Conservation (phyloP, 495 filamentous ascomycete species). For the Bryoglossum gracile region DNA sequence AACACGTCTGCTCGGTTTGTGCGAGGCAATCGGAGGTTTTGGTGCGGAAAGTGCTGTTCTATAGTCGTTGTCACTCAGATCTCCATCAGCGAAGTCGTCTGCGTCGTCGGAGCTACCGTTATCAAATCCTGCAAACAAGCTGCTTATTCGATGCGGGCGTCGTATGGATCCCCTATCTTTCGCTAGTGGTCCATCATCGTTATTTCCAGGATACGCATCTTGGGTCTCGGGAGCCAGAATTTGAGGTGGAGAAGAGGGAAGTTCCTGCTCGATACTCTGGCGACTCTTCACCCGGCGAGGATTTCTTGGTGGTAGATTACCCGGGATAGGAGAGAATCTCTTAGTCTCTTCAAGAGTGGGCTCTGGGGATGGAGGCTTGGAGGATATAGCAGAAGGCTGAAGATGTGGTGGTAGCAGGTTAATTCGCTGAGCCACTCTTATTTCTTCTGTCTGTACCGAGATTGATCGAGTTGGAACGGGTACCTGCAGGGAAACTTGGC, state of each 20-base stretch:
- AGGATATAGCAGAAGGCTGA: constrained; percentile 61
- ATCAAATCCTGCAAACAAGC: constrained; percentile 79
- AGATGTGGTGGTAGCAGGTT: constrained; percentile 70
- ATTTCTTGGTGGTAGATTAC: constrained; percentile 44
- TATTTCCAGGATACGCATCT: constrained; percentile 72
- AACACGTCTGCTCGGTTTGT: constrained; percentile 32
- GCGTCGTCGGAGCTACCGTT: constrained; percentile 51
- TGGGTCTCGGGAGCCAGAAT: constrained; percentile 36
- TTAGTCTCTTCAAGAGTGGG: constrained; percentile 29
- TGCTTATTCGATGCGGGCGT: constrained; percentile 67
- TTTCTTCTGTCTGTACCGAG: constrained; percentile 85
- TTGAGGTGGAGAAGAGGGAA: constrained; percentile 40
- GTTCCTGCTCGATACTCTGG: constrained; percentile 35
- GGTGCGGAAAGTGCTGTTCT: constrained; percentile 58
- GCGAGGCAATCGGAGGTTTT: constrained; percentile 31
- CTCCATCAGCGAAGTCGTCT: constrained; percentile 51
- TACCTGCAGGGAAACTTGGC: constrained; percentile 40
- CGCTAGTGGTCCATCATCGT: constrained; percentile 71
- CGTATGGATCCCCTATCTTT: constrained; percentile 52
- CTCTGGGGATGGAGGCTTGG: constrained; percentile 45
- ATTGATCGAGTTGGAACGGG: constrained; percentile 49
- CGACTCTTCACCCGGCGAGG: constrained; percentile 41
- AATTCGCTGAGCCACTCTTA: constrained; percentile 66
- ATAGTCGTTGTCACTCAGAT: constrained; percentile 58
- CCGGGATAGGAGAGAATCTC: constrained; percentile 42